Evolutionary conservation across 257 asterid genomes (phyloP).

Genomic region (Paulownia fortunei): DNA sequence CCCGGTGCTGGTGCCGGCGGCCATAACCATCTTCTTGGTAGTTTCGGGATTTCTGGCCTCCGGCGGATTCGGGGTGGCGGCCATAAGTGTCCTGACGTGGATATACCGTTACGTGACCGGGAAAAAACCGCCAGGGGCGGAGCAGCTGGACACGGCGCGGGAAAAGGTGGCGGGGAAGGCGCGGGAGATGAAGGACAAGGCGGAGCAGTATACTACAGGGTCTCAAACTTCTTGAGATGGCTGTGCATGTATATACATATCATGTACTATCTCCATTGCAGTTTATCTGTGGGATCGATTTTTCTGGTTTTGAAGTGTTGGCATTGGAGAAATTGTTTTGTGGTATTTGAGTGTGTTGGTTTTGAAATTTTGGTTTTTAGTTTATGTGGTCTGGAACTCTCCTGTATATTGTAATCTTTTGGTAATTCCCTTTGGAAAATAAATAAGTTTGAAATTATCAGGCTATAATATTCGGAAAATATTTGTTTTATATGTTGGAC

Average conservation of each 20-base stretch:
- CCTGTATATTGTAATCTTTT: background rate
- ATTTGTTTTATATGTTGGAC: too few relatives aligned
- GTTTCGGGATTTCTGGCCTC: constrained; percentile 64
- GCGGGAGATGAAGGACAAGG: constrained; percentile 66
- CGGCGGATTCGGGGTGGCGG: constrained; percentile 77
- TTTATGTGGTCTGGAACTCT: too few relatives aligned
- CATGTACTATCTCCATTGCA: background rate
- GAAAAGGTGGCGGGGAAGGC: constrained; percentile 55
- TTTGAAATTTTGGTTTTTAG: background rate
- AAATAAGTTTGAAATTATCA: too few relatives aligned
- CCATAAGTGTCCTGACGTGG: constrained; percentile 65
- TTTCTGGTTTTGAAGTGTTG: background rate
- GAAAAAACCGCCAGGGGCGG: constrained; percentile 56
- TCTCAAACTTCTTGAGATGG: background rate
- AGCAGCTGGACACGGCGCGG: constrained; percentile 54
- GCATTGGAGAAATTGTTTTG: background rate
- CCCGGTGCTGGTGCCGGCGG: constrained; percentile 80
- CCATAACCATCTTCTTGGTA: constrained; percentile 47
- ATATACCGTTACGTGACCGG: constrained; percentile 67
- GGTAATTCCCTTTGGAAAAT: background rate
- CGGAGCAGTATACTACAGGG: constrained; percentile 31
- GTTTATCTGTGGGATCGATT: background rate
- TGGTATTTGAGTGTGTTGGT: background rate
- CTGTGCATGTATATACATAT: background rate
- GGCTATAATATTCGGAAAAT: too few relatives aligned